Conservation (phyloP, 495 filamentous ascomycete species). For the Penicillium argentinense region DNA sequence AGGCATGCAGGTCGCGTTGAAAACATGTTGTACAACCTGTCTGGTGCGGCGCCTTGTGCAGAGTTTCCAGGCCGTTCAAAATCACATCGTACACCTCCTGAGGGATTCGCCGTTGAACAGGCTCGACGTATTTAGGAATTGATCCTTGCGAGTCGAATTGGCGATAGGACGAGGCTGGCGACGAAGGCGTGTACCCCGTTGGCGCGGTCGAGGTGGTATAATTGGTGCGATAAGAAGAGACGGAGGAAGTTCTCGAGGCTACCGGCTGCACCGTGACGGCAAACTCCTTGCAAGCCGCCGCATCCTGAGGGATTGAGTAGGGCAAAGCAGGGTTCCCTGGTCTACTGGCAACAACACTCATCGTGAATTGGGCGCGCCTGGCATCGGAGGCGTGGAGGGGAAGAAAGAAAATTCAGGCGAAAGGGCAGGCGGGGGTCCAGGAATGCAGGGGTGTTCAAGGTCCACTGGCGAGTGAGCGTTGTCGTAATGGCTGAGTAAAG, state of each 20-base stretch:
- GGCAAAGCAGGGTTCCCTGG: constrained; percentile 37
- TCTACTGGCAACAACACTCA: constrained; percentile 48
- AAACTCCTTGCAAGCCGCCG: constrained; percentile 22
- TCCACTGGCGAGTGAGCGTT: constrained; percentile 1
- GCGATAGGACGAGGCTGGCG: constrained; percentile 35
- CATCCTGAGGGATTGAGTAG: constrained; percentile 27
- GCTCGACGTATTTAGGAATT: constrained; percentile 33
- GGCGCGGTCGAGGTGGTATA: constrained; percentile 41
- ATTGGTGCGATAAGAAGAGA: constrained; percentile 44
- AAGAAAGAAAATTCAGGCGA: constrained; percentile 11
- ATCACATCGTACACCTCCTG: constrained; percentile 59
- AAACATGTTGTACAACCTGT: constrained; percentile 71
- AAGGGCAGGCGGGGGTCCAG: constrained; percentile 10
- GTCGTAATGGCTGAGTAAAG: constrained; percentile 16
- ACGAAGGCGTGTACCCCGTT: constrained; percentile 40
- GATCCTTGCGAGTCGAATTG: constrained; percentile 40
- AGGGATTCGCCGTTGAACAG: constrained; percentile 51
- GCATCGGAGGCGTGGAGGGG: constrained; percentile 20
- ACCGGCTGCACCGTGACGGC: constrained; percentile 32
- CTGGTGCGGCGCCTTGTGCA: constrained; percentile 47
- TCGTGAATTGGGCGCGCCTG: constrained; percentile 25
- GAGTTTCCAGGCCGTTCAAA: constrained; percentile 46
- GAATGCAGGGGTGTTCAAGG: constrained; percentile 25
- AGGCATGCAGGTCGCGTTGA: constrained; percentile 69
- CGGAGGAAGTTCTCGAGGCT: constrained; percentile 38